Evolutionary conservation across 2,329 filamentous ascomycete genomes (phyloP), one percentile per base, ranked within the genome.

Genomic region (Myriosclerotinia scirpicola): DNA sequence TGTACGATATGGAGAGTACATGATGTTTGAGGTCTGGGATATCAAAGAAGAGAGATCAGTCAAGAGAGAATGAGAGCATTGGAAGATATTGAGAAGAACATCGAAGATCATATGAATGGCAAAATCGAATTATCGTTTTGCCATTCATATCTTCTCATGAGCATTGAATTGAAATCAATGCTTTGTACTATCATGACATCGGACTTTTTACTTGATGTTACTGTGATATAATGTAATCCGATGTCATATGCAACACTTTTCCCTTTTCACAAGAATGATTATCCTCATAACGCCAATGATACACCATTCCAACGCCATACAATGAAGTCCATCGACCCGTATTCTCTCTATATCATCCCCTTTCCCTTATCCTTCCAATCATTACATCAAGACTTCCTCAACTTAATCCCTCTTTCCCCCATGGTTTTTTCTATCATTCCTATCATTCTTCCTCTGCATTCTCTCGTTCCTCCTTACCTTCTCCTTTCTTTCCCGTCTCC

Each of bases 391-490:
- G 20, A 56, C 20, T 36, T 44, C 14, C 17, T 44, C 20, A 7
- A 36, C 26, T 55, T n/a, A 52, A 66, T 53, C 55, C 54, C 55
- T 54, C 61, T 65, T 64, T 36, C 67, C 60, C 36, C 71, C 74
- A 48, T 65, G 62, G 64, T 70, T 71, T 69, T 77, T 75, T 67
- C 73, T 69, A 3, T 65, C 78, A 71, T 82, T 81, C 73, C 83
- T 82, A 75, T 85, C 80, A 75, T 92, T 92, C 74, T 85, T 86
- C 75, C 87, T 83, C 86, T 87, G 85, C 79, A 85, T 84, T 72
- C 88, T 81, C 79, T 91, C 88, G 77, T 91, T 92, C 71, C 87
- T 82, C 78, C 86, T 87, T 73, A 91, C 85, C 71, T 83, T 84
- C 79, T 94, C 92, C 74, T 85, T 84, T 64, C 85, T 84, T 78